phyloP scores from a whole-genome alignment of 148 eudicot genomes.

The Spergularia marina region DNA sequence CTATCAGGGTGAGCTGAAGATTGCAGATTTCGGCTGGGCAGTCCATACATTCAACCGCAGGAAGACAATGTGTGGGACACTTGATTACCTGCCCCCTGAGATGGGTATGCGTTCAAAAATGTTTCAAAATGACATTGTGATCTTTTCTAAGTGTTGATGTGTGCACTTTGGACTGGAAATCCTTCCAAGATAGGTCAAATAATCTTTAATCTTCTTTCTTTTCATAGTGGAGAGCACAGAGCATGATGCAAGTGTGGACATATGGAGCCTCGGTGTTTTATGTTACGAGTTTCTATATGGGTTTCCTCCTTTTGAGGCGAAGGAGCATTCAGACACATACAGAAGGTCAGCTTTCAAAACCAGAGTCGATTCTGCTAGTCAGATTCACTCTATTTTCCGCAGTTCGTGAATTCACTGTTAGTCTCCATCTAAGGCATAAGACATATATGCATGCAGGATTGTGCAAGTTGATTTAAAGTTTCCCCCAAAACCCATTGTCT shows the following conservation, averaged over 20 bases:
- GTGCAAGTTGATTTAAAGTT: conserved; percentile 80
- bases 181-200: background rate
- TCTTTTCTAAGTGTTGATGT: background rate
- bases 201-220: conserved; percentile 1
- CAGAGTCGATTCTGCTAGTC: background rate
- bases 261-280: conserved; percentile 90
- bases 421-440: background rate
- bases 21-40: conserved; percentile 99
- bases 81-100: conserved; percentile 97
- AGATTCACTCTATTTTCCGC: background rate
- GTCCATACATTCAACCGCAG: conserved; percentile 95
- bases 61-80: conserved; percentile 94
- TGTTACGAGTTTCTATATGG: conserved; percentile 94
- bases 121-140: background rate
- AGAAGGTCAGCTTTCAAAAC: conserved; percentile 48
- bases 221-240: conserved; percentile 82
- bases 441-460: conserved; percentile 52
- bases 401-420: background rate
- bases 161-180: no score
- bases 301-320: conserved; percentile 92
- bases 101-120: conserved; percentile 63
- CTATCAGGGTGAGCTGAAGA: conserved; percentile 87
- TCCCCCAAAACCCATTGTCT: conserved; percentile 70
- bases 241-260: conserved; percentile 94
- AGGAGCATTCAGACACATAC: conserved; percentile 95